phyloP scores from a whole-genome alignment of 2,329 filamentous ascomycete species.

The Elsinoe necatrix region DNA sequence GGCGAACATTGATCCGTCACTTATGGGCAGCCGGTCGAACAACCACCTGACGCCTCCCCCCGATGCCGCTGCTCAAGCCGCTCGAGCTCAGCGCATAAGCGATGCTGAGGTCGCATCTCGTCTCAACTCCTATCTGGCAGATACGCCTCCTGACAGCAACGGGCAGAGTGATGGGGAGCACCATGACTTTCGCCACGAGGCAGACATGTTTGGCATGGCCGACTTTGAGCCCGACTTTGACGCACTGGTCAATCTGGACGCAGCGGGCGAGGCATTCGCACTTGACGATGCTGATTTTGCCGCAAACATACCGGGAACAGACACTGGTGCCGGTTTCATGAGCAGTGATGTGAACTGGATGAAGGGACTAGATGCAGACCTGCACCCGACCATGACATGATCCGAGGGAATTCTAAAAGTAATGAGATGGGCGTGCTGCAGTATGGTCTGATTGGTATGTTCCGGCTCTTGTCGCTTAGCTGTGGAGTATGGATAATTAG shows the following conservation, averaged over 20 bases:
- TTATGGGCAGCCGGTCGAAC: slow-evolving; percentile 10
- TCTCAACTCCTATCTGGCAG: slow-evolving; percentile 43
- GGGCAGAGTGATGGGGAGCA: slow-evolving; percentile 21
- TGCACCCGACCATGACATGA: neutral
- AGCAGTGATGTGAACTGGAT: slow-evolving; percentile 31
- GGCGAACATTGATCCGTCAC: slow-evolving; percentile 11
- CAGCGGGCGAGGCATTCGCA: slow-evolving; percentile 27
- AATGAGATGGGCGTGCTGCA: too few species aligned
- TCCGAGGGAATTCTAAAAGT: neutral
- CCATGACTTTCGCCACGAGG: slow-evolving; percentile 13
- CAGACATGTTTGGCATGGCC: slow-evolving; percentile 17
- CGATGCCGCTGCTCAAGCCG: slow-evolving; percentile 17
- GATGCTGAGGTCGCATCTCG: slow-evolving; percentile 42
- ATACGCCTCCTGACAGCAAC: slow-evolving; percentile 39
- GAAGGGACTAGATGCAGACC: slow-evolving; percentile 24
- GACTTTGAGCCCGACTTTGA: slow-evolving; percentile 33
- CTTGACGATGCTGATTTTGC: slow-evolving; percentile 29
- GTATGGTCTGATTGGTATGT: too few species aligned
- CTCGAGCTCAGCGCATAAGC: slow-evolving; percentile 24
- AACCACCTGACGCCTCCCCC: slow-evolving; percentile 33
- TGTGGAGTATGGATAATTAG: neutral
- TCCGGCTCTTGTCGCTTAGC: neutral
- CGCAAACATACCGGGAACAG: slow-evolving; percentile 15
- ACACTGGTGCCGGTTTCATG: slow-evolving; percentile 21
- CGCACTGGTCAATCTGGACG: slow-evolving; percentile 31